phyloP scores from a whole-genome alignment of 768 basidiomycete genomes.

The Pholiota molesta region DNA sequence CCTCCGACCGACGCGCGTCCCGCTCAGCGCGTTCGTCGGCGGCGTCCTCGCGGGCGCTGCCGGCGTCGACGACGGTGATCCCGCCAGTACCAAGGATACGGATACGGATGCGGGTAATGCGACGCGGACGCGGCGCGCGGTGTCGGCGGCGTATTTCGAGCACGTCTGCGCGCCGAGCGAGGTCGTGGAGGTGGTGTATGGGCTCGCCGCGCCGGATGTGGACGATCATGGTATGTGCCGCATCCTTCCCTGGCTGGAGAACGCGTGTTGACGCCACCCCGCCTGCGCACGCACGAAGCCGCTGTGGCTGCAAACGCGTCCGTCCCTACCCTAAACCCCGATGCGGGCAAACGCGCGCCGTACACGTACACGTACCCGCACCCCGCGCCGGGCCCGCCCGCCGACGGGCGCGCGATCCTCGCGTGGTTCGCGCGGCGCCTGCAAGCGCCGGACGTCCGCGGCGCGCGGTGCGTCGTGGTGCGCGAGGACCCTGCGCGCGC shows the following conservation, averaged over 20 bases:
- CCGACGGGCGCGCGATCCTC: constrained; percentile 44
- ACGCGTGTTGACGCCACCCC: too few species aligned
- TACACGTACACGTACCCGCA: too few species aligned
- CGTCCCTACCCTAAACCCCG: too few species aligned
- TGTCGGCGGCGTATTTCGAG: constrained; percentile 54
- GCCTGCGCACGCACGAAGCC: too few species aligned
- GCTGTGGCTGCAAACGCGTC: too few species aligned
- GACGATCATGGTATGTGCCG: neutral
- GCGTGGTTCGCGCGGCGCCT: constrained; percentile 53
- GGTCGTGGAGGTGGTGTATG: constrained; percentile 33
- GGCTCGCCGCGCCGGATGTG: neutral
- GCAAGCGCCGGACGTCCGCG: constrained; percentile 29
- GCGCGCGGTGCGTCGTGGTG: constrained; percentile 24
- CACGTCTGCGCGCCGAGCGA: constrained; percentile 42
- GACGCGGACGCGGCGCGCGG: constrained; percentile 31
- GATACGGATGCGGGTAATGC: neutral
- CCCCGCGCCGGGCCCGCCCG: constrained; percentile 36
- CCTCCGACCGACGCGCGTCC: constrained; percentile 53
- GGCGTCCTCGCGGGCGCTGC: constrained; percentile 53
- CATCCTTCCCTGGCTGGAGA: too few species aligned
- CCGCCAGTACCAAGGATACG: too few species aligned
- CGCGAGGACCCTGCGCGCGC: constrained; percentile 37
- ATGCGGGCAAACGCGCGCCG: too few species aligned
- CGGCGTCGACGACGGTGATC: constrained; percentile 5
- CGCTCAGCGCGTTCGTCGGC: constrained; percentile 59